These are phyloP conservation scores for Fragaria iinumae DNA, from an alignment of 306 rosid genomes.

Conservation along the genomic window DNA sequence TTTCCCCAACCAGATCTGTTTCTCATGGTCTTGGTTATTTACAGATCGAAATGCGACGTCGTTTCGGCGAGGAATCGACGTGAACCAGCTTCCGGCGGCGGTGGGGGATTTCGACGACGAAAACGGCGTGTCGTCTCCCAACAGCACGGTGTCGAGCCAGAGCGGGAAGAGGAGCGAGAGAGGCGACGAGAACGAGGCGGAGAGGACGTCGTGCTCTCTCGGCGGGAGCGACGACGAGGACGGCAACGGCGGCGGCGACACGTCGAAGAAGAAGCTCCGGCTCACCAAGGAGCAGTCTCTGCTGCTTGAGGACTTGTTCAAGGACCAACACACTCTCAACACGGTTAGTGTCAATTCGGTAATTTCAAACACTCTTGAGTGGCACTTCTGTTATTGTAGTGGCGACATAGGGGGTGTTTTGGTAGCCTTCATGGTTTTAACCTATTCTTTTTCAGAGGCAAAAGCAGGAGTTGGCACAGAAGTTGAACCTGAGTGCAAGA, in stretches of 20 bases:
- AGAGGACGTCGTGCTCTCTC: slow-evolving; percentile 61
- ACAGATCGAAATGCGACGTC: slow-evolving; percentile 14
- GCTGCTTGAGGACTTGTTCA: slow-evolving; percentile 83
- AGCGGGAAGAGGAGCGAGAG: slow-evolving; percentile 85
- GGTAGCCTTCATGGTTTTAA: background rate
- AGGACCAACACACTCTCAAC: slow-evolving; percentile 77
- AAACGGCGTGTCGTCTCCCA: slow-evolving; percentile 77
- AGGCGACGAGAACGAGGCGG: slow-evolving; percentile 64
- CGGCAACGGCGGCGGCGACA: slow-evolving; percentile 52
- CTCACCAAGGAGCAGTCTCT: slow-evolving; percentile 76
- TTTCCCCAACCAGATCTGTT: background rate
- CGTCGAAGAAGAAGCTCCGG: slow-evolving; percentile 77
- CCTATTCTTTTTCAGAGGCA: slow-evolving; percentile 52
- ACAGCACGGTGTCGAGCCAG: slow-evolving; percentile 79
- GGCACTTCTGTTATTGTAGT: slow-evolving; percentile 13
- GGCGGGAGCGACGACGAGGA: slow-evolving; percentile 70
- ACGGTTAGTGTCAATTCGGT: slow-evolving; percentile 55
- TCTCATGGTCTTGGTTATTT: background rate
- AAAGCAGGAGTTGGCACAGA: slow-evolving; percentile 85
- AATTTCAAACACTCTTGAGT: background rate
- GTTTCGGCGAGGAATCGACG: slow-evolving; percentile 54
- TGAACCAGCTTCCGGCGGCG: slow-evolving; percentile 40
- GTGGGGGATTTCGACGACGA: slow-evolving; percentile 53
- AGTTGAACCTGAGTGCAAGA: slow-evolving; percentile 73
- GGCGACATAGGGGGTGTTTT: background rate